Base-by-base conservation (phyloP, 257 asterid genomes). In the Plantago ovata region DNA sequence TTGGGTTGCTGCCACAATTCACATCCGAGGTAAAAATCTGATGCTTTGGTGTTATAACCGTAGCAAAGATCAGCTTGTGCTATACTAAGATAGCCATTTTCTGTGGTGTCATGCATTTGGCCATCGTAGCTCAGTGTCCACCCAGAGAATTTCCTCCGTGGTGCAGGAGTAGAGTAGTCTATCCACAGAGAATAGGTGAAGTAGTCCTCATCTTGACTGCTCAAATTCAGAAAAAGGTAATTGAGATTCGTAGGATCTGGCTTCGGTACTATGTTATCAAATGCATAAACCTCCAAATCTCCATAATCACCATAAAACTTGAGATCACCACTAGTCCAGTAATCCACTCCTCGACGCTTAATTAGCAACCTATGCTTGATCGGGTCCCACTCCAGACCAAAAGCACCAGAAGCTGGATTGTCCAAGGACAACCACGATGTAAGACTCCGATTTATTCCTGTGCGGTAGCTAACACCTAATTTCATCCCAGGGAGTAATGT, bases 361-460 rank as follows among this genome's bases (percentile, higher is more conserved):
- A 81, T 55, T 7, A 76, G 13, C 38, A 80, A 18, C 14, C 65
- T 62, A 11, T 65, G 47, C 10, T 20, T 42, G 8, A 23, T 47
- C 9, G 52, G 32, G 21, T 68, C 69, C 80, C 76, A 74, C 52
- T 81, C 78, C 10, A 84, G 61, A 18, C 76, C 40, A 53, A 74
- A 81, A 54, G 80, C 51, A 15, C 94, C 94, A 1, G 76, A 8
- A 7, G 74, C 75, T 3, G 80, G 83, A 56, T 68, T 19, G 0
- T 0, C 65, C 51, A n/a, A n/a, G n/a, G n/a, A n/a, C n/a, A 73
- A 56, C 90, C 90, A 77, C 13, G 95, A 86, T 10, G 81, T 50
- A 8, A 81, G 69, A 1, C 51, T 75, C 80, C 79, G 65, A 3
- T 68, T 74, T 46, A 62, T 52, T 33, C 64, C 66, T 3, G 80